Evolutionary conservation across 805 yeast genomes (phyloP), one percentile per base, ranked within the genome.

Genomic region (Wickerhamiella spandovensis): DNA sequence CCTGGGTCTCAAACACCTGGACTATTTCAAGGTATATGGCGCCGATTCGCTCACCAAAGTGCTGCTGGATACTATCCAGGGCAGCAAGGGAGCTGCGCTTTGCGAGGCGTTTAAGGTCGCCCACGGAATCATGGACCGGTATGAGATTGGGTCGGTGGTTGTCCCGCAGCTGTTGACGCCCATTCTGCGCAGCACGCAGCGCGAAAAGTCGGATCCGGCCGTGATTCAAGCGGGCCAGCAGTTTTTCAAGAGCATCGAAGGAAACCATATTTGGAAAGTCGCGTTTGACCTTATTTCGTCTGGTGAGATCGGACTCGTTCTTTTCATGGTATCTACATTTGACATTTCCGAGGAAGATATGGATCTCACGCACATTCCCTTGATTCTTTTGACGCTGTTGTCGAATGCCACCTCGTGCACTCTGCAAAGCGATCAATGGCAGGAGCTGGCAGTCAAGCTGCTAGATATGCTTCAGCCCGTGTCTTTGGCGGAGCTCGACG

Each of bases 271-370:
- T 5, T 90, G 95, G 89, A 72, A 79, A 3, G 77, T 78, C 52
- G 64, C 82, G 1, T 69, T 76, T 46, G 64, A 64, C 1, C 12
- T 81, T 24, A 63, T 80, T 3, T 43, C 50, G 10, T 53, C 56
- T 2, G 67, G 66, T 1, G 66, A 64, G 6, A 56, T 77, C 21
- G 74, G 71, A 0, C 67, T 84, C 18, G 67, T 86, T 7, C 65
- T 68, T 5, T 89, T 81, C 62, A 72, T 85, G 17, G 55, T 87
- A 12, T 68, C 70, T 21, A 74, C 74, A 48, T 90, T 86, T 67
- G 77, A 84, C 55, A 78, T 88, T 25, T 77, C 75, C 42, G 98
- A 90, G 55, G 97, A 88, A 57, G 97, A 88, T 54, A 86, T 87
- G 83, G 66, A 82, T 7, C 68, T 78, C 0, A 72, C 75, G 18